A percentile compares a stretch with the other conserved stretches of the same genome.
Conservation (phyloP, 1,284 basidiomycete species). For the Cutaneotrichosporon dermatis region DNA sequence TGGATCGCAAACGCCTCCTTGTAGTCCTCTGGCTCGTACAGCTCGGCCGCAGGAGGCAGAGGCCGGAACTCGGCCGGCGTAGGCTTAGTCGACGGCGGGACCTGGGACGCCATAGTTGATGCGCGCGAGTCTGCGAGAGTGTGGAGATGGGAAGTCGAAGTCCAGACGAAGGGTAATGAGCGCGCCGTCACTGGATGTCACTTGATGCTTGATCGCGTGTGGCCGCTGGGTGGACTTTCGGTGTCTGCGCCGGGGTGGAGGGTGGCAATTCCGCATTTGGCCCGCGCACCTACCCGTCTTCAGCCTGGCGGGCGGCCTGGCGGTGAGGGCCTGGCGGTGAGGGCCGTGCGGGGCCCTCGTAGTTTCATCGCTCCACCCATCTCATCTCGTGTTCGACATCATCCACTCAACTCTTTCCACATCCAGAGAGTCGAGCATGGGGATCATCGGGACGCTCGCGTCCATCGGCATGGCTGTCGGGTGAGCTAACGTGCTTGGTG, state of each 20-base stretch:
- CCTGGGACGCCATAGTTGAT: constrained; percentile 40
- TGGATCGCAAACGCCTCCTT: constrained; percentile 39
- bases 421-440: constrained; percentile 1
- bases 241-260: too few species aligned
- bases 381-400: background rate
- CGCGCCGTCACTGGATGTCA: too few species aligned
- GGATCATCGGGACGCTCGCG: constrained; percentile 37
- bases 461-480: constrained; percentile 49
- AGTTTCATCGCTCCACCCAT: background rate
- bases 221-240: too few species aligned
- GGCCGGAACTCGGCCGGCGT: constrained; percentile 33
- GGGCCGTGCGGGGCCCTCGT: background rate
- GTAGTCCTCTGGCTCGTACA: constrained; percentile 45
- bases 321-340: too few species aligned
- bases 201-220: too few species aligned
- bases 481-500: constrained; percentile 21
- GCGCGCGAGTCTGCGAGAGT: background rate
- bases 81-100: constrained; percentile 41
- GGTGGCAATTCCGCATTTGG: too few species aligned
- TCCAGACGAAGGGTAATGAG: too few species aligned
- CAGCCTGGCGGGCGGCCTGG: too few species aligned
- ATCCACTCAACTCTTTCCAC: background rate
- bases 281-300: too few species aligned
- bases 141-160: too few species aligned
- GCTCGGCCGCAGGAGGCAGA: constrained; percentile 30